Conservation (phyloP, 2,329 filamentous ascomycete genomes). For the Rutstroemia sp. region DNA sequence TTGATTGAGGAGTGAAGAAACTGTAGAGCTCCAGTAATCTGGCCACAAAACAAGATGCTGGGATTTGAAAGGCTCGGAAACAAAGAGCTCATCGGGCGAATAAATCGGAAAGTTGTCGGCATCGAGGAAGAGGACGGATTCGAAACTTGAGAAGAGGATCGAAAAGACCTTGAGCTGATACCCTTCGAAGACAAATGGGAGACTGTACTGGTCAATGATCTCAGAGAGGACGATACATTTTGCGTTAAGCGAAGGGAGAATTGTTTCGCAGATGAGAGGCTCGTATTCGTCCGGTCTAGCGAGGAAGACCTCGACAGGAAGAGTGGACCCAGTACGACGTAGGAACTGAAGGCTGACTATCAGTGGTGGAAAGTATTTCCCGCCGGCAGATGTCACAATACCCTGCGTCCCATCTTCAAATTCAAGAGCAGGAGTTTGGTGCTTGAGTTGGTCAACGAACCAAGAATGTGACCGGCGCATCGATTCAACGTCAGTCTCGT, state of each 20-base stretch:
- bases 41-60: conserved; percentile 39
- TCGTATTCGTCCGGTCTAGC: conserved; percentile 32
- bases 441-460: conserved; percentile 1
- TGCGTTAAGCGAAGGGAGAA: conserved; percentile 34
- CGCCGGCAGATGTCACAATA: conserved; percentile 36
- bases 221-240: conserved; percentile 30
- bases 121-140: conserved; percentile 42
- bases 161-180: conserved; percentile 34
- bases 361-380: conserved; percentile 31
- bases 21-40: conserved; percentile 38
- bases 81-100: conserved; percentile 36
- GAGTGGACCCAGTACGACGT: conserved; percentile 29
- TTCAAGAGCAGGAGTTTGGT: not conserved
- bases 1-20: conserved; percentile 24
- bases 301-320: conserved; percentile 37
- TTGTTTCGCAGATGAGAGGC: conserved; percentile 30
- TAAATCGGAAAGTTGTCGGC: conserved; percentile 39
- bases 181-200: conserved; percentile 28
- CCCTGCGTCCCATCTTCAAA: conserved; percentile 23
- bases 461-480: conserved; percentile 11
- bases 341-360: conserved; percentile 35
- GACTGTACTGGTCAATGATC: conserved; percentile 2
- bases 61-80: conserved; percentile 34
- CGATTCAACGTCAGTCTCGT: conserved; percentile 6
- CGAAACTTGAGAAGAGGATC: conserved; percentile 42